Base-by-base conservation (phyloP, 139 green algal genomes). In the Tetraselmis chui region DNA sequence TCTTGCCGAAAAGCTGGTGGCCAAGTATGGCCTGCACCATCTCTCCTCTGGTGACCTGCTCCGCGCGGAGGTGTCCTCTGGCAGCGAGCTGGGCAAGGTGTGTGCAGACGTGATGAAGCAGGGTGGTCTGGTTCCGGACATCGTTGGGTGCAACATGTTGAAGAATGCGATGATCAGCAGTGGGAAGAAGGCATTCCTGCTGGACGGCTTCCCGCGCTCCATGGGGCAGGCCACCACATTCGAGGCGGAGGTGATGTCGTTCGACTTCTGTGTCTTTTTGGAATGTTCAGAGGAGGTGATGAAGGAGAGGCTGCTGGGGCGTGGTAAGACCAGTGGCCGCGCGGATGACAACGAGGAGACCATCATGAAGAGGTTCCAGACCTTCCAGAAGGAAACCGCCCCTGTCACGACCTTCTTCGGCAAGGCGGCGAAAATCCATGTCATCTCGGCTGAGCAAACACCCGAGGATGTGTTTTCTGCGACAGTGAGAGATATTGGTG, bases 121-220 rank as follows among this genome's bases (percentile, higher is more conserved):
- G 83, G 93, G 93, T 81, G 91, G 93, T 84, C 91, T 97, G 31
- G 93, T 96, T 84, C 92, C 93, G 29, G 87, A 88, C 81, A 83
- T 89, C 31, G 81, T 88, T 59, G 84, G 82, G 23, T 83, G 86
- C 76, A 82, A 81, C 18, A 85, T 97, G 83, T 86, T 97, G 28
- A 91, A 91, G 80, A 88, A 88, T 1, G 91, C 91, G n/a, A 97
- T 97, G 91, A 83, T 92, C 1, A 77, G 83, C 31, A 89, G 81
- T 75, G 86, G 87, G 23, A 76, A 25, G 45, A 89, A 32, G 31
- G 86, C 74, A 76, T 97, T 97, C 87, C 89, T 98, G 25, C 94
- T 98, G 79, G 95, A 98, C 82, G 95, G 95, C 80, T 98, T 98
- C 91, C 94, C 95, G 18, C 89, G 95, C 23, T 93, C 94, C 1